Conservation (phyloP, 495 filamentous ascomycete genomes). For the Penicillium steckii region DNA sequence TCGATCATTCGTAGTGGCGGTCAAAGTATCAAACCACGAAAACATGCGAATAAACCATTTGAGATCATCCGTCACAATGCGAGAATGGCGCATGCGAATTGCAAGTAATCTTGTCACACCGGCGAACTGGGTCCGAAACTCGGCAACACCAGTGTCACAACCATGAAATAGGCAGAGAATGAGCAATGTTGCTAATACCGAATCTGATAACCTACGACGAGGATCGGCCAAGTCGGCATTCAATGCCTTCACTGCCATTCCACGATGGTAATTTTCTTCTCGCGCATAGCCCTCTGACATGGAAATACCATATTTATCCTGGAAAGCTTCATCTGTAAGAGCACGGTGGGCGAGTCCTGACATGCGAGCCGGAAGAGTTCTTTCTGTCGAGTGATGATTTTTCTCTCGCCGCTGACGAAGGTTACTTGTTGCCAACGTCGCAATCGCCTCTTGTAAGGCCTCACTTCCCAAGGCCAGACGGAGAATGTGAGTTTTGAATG, state of each 20-base stretch:
- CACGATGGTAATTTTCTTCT: conserved; percentile 83
- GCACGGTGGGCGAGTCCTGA: conserved; percentile 51
- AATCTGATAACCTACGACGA: conserved; percentile 73
- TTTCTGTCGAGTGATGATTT: conserved; percentile 41
- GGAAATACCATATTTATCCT: conserved; percentile 36
- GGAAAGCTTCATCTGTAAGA: conserved; percentile 38
- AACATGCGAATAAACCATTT: conserved; percentile 97
- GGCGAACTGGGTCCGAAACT: conserved; percentile 91
- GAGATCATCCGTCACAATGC: conserved; percentile 61
- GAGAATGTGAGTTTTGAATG: conserved; percentile 82
- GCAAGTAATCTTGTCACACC: conserved; percentile 90
- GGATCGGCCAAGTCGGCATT: conserved; percentile 81
- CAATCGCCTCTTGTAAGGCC: conserved; percentile 88
- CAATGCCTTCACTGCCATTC: conserved; percentile 74
- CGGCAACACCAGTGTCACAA: conserved; percentile 86
- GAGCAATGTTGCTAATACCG: conserved; percentile 82
- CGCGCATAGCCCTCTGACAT: conserved; percentile 39
- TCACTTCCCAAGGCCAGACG: conserved; percentile 74
- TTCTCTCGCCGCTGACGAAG: conserved; percentile 52
- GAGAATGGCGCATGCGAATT: conserved; percentile 64
- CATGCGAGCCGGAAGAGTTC: conserved; percentile 45
- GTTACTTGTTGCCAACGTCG: conserved; percentile 85
- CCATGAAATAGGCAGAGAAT: conserved; percentile 90
- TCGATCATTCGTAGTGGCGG: conserved; percentile 85
- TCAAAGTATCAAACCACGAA: conserved; percentile 94